Percentiles rank a stretch among this genome's conserved stretches.
Evolutionary conservation across 1,284 basidiomycete genomes (phyloP).

Genomic region (Moesziomyces parantarcticus): DNA sequence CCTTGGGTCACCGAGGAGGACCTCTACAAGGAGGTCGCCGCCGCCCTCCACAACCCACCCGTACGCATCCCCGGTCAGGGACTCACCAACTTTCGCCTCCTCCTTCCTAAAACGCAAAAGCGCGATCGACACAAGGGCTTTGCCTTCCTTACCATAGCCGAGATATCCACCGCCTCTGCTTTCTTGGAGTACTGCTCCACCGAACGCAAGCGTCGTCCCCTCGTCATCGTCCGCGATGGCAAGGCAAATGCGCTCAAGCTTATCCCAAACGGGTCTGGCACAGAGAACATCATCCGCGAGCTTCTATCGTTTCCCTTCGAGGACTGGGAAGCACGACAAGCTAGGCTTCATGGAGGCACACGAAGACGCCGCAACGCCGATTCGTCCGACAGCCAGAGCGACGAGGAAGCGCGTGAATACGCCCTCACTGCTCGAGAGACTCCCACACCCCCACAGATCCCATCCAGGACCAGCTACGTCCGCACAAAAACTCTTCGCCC

Average conservation of each 20-base stretch:
- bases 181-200: constrained; percentile 18
- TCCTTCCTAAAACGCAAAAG: constrained; percentile 2
- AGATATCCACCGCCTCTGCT: constrained; percentile 24
- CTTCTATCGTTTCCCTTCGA: constrained; percentile 18
- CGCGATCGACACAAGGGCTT: constrained; percentile 13
- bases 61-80: constrained; percentile 14
- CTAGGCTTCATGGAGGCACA: constrained; percentile 1
- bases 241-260: constrained; percentile 18
- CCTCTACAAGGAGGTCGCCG: constrained; percentile 26
- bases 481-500: neutral
- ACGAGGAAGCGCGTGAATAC: constrained; percentile 2
- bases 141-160: constrained; percentile 29
- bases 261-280: constrained; percentile 17
- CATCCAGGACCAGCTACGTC: neutral
- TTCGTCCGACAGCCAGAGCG: neutral
- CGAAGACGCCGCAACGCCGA: neutral
- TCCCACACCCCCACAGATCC: neutral
- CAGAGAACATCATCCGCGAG: constrained; percentile 7
- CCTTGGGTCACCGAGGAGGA: constrained; percentile 32
- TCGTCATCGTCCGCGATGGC: constrained; percentile 12
- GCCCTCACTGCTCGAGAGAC: neutral
- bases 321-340: constrained; percentile 16
- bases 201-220: constrained; percentile 2
- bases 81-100: constrained; percentile 25
- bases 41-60: constrained; percentile 24